Base-by-base conservation (phyloP, 1,139 yeast genomes). In the Debaryomyces fabryi region DNA sequence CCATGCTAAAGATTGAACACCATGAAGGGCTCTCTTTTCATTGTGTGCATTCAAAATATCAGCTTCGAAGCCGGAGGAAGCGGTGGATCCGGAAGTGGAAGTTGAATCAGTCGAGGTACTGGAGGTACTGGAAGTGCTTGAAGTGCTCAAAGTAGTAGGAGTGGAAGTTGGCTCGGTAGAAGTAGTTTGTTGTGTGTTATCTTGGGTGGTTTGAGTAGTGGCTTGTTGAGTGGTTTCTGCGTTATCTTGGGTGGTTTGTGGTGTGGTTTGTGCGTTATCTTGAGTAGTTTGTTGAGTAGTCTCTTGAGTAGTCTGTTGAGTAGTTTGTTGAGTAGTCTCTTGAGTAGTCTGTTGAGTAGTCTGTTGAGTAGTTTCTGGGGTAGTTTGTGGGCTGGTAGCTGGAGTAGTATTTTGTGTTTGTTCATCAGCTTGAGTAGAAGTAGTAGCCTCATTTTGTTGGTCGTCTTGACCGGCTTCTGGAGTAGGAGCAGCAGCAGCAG, bases 1-100 rank as follows among this genome's bases (percentile, higher is more conserved):
- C 87, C 87, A 84, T 2, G 62, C 52, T 49, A 83, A 67, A 24
- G 65, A 58, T 38, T 67, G 75, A 23, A 77, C 78, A 33, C 78
- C 78, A 56, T 83, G 87, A 49, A 74, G 69, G 21, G 79, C 80
- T 72, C 88, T 73, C 64, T 78, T 74, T 9, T 44, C 56, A 63
- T 83, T 83, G 64, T 81, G 86, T 45, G 70, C 82, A 36, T 58
- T 62, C 51, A 83, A 68, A 47, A 82, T 71, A 4, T 55, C 67
- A 41, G 60, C 46, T 50, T 69, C 65, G 49, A 71, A 70, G 7
- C 59, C 56, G 48, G 54, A 52, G 36, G 59, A 55, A 18, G 55
- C 48, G 15, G 51, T 23, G 39, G 62, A 45, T 12, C 57, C 36
- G 29, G 57, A 24, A 8, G 63, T 40, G 16, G 67, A 50, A 38